phyloP scores from a whole-genome alignment of 2,329 filamentous ascomycete genomes.

The Coniochaeta sp. region DNA sequence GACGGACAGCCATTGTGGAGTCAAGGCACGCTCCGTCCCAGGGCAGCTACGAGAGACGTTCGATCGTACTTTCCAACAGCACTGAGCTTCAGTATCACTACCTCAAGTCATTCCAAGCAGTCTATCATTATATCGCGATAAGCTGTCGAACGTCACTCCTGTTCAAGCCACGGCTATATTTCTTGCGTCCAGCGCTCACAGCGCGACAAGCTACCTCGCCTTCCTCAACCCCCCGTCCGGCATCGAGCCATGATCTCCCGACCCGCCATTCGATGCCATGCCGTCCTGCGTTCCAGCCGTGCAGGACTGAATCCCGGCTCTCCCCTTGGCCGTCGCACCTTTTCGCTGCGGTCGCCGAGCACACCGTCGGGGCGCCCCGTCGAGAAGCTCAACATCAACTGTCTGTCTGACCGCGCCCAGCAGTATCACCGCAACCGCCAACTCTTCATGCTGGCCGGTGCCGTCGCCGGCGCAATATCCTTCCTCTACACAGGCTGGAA shows the following conservation, averaged over 20 bases:
- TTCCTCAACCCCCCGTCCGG: background rate
- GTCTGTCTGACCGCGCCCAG: conserved; percentile 36
- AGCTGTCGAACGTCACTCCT: too few relatives aligned
- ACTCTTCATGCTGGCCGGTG: conserved; percentile 44
- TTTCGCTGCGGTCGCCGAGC: conserved; percentile 16
- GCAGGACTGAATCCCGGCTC: conserved; percentile 4
- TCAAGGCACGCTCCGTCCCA: too few relatives aligned
- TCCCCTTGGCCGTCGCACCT: conserved; percentile 25
- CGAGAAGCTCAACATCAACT: conserved; percentile 43
- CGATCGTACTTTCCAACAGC: too few relatives aligned
- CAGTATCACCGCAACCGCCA: conserved; percentile 45
- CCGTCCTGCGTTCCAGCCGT: conserved; percentile 11
- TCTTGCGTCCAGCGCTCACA: too few relatives aligned
- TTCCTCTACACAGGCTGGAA: conserved; percentile 46
- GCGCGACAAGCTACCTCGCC: too few relatives aligned
- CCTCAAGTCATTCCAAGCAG: too few relatives aligned
- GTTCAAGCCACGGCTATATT: too few relatives aligned
- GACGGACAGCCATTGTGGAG: too few relatives aligned
- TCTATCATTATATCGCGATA: too few relatives aligned
- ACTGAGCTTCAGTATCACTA: too few relatives aligned
- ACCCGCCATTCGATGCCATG: conserved; percentile 13
- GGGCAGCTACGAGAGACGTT: too few relatives aligned
- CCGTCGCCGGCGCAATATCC: conserved; percentile 40
- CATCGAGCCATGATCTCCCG: conserved; percentile 20
- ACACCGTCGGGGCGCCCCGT: conserved; percentile 22